Evolutionary conservation across 1,284 basidiomycete species (phyloP).

Genomic region (Leucoagaricus sp.): DNA sequence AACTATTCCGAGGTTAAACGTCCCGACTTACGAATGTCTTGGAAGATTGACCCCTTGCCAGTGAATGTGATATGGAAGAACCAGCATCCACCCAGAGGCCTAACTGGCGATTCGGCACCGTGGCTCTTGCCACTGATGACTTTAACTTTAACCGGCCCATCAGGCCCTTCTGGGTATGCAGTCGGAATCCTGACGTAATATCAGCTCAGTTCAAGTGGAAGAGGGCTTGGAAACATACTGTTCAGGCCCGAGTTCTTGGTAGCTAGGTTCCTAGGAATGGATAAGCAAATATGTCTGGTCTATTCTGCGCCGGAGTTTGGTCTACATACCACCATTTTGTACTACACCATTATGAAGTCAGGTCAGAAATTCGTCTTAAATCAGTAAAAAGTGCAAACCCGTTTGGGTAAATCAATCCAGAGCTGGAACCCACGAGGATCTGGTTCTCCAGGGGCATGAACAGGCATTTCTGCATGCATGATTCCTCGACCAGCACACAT

Average conservation of each 20-base stretch:
- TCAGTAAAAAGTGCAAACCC: slow-evolving; percentile 41
- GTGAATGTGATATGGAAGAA: slow-evolving; percentile 84
- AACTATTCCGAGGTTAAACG: background rate
- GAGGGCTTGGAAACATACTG: slow-evolving; percentile 42
- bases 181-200: slow-evolving; percentile 59
- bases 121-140: slow-evolving; percentile 91
- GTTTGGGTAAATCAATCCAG: slow-evolving; percentile 91
- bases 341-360: slow-evolving; percentile 39
- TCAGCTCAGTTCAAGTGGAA: slow-evolving; percentile 3
- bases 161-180: slow-evolving; percentile 69
- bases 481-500: slow-evolving; percentile 86
- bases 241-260: slow-evolving; percentile 72
- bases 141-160: slow-evolving; percentile 75
- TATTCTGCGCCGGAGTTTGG: background rate
- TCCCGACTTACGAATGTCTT: slow-evolving; percentile 71
- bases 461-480: slow-evolving; percentile 91
- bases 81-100: slow-evolving; percentile 91
- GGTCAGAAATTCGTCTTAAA: background rate
- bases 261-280: slow-evolving; percentile 58
- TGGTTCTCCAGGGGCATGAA: slow-evolving; percentile 66
- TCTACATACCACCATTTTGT: slow-evolving; percentile 76
- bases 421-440: slow-evolving; percentile 85
- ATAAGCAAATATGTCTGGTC: no score
- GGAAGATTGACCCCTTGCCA: slow-evolving; percentile 72
- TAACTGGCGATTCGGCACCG: slow-evolving; percentile 85